Conservation (phyloP, 371 early-diverging fungal species). For the Mortierella sp. region DNA sequence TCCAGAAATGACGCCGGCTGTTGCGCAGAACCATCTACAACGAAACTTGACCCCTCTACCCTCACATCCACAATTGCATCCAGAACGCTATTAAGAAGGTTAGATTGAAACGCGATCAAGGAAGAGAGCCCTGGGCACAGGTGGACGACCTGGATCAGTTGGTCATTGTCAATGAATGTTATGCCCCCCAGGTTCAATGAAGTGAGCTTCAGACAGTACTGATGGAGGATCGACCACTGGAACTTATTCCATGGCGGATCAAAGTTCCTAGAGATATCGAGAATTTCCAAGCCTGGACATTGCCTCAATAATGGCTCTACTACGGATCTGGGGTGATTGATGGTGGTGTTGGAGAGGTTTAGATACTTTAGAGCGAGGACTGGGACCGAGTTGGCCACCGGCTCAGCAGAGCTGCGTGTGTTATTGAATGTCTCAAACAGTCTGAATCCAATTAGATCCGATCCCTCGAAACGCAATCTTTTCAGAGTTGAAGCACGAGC, state of each 20-base stretch:
- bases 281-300: constrained; percentile 11
- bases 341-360: constrained; percentile 3
- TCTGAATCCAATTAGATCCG: constrained; percentile 9
- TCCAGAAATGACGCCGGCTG: constrained; percentile 2
- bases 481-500: constrained; percentile 18
- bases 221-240: constrained; percentile 22
- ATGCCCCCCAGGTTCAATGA: constrained; percentile 5
- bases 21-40: not conserved
- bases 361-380: constrained; percentile 4
- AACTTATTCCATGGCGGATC: constrained; percentile 13
- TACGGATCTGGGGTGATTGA: not conserved
- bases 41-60: not conserved
- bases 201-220: not conserved
- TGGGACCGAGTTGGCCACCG: not conserved
- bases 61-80: constrained; percentile 18
- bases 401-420: not conserved
- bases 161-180: constrained; percentile 16
- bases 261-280: constrained; percentile 22
- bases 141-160: constrained; percentile 8
- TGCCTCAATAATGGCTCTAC: constrained; percentile 21
- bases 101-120: constrained; percentile 21
- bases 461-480: constrained; percentile 9
- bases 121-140: constrained; percentile 7
- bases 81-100: constrained; percentile 13
- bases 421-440: constrained; percentile 6